Percentiles rank a stretch among this genome's conserved stretches.
phyloP scores from a whole-genome alignment of 1,139 yeast species.

The Yamadazyma membranifaciens region DNA sequence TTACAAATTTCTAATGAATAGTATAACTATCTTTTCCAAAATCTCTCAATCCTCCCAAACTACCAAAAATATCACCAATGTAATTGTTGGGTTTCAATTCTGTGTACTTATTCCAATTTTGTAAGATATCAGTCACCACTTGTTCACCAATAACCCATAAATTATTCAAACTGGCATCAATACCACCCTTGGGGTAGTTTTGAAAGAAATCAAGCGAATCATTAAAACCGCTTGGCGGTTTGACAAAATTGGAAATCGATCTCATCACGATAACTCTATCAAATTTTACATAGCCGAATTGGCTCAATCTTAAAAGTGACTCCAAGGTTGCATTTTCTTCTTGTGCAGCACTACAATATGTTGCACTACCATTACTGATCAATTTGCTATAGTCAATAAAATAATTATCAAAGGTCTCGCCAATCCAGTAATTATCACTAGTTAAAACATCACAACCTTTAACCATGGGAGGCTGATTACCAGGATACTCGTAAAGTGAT shows the following conservation, averaged over 20 bases:
- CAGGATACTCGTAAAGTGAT: slow-evolving; percentile 44
- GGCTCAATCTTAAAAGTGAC: slow-evolving; percentile 54
- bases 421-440: slow-evolving; percentile 61
- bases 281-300: slow-evolving; percentile 54
- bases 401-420: slow-evolving; percentile 49
- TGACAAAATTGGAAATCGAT: slow-evolving; percentile 61
- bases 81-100: slow-evolving; percentile 49
- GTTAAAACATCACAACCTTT: slow-evolving; percentile 60
- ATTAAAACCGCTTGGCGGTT: slow-evolving; percentile 43
- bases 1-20: slow-evolving; percentile 8
- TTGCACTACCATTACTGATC: slow-evolving; percentile 59
- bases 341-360: slow-evolving; percentile 62
- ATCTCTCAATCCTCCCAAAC: slow-evolving; percentile 41
- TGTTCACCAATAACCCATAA: slow-evolving; percentile 57
- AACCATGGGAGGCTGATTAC: slow-evolving; percentile 50
- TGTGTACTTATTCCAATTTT: slow-evolving; percentile 52
- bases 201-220: slow-evolving; percentile 50
- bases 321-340: slow-evolving; percentile 69
- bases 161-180: slow-evolving; percentile 48
- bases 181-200: slow-evolving; percentile 53
- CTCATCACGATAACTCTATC: slow-evolving; percentile 60
- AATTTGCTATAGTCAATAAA: slow-evolving; percentile 47
- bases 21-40: slow-evolving; percentile 24
- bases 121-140: slow-evolving; percentile 50
- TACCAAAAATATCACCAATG: slow-evolving; percentile 58